Evolutionary conservation across 441 rosid species (phyloP), one percentile per base, ranked within the genome.

Genomic region (Breynia disticha): DNA sequence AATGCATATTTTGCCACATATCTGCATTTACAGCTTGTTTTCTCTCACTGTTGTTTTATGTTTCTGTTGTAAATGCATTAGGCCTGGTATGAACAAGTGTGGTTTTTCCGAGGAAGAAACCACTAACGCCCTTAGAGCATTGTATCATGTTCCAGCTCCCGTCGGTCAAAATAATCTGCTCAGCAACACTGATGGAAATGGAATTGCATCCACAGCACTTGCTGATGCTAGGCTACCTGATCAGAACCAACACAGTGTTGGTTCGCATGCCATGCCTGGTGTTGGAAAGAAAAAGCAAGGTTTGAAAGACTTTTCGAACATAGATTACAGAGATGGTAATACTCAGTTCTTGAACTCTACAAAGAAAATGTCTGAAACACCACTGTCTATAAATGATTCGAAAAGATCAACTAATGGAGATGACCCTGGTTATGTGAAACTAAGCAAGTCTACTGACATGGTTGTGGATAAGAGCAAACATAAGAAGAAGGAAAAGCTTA

Each of bases 1-100:
- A 9, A 55, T 5, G 4, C 16, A 37, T 50, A 64, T 24, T 56
- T 54, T 8, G 52, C 58, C 50, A 60, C 52, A 61, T 62, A 53
- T 56, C 46, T 46, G 37, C 57, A 61, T 14, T 7, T 35, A 51
- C 45, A 21, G 19, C 53, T 47, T 38, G 39, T 16, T 45, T n/a
- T 48, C 49, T 63, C 43, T 55, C 37, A 43, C 56, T 52, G 24
- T 68, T 62, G 37, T 61, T 58, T 74, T n/a, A 57, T 51, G n/a
- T 78, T 45, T 60, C 52, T 67, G 52, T 66, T 63, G 19, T 64
- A 39, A 49, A 59, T 77, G 57, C 50, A 65, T 55, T 65, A 91
- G 98, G 94, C 88, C 96, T 76, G 84, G 77, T 58, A 79, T 79
- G 84, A 89, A 93, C 63, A 67, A 69, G 32, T 93, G 99, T 67